Base-by-base conservation (phyloP, 148 eudicot species). In the Mesembryanthemum crystallinum region DNA sequence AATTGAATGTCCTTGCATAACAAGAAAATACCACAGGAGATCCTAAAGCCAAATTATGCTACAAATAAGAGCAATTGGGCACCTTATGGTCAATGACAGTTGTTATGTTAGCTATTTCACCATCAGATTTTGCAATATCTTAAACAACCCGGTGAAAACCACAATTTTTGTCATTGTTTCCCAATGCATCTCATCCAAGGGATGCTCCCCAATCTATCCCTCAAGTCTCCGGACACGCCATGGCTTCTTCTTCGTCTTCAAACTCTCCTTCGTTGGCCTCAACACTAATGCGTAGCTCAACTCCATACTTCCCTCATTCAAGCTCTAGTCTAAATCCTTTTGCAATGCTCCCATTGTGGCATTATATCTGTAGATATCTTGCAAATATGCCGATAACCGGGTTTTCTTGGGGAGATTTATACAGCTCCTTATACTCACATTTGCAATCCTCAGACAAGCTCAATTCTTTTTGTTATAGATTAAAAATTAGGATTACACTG, bases 261-360 rank as follows among this genome's bases (percentile, higher is more conserved):
- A 17, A 11, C 1, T 11, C 49, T 60, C 28, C 63, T 29, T 55
- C 27, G 28, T 18, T 24, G 11, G 64, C 15, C 20, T 20, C 35
- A 6, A 54, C 25, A 5, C 28, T 4, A 70, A 32, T 13, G 42
- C 62, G 28, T 64, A 64, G 1, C 58, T 33, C 24, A 55, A 24
- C 27, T 28, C 62, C 20, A 30, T 74, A 55, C 73, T 49, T 5
- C 33, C 70, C 17, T 71, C 8, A n/a, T 10, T 77, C 70, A 7
- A 57, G 64, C 52, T 65, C n/a, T n/a, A n/a, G n/a, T n/a, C 55
- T 27, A 78, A 33, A 57, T 75, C 76, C 43, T 49, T 71, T 3
- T 78, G 55, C 76, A 78, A 49, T 30, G 71, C 76, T 14, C 71
- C 55, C 29, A 78, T 39, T 10, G 64, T 64, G 9, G 64, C 45